These are phyloP conservation scores for Pseudocercospora fijiensis DNA, from an alignment of 2,329 filamentous ascomycete species.

Conservation along the genomic window DNA sequence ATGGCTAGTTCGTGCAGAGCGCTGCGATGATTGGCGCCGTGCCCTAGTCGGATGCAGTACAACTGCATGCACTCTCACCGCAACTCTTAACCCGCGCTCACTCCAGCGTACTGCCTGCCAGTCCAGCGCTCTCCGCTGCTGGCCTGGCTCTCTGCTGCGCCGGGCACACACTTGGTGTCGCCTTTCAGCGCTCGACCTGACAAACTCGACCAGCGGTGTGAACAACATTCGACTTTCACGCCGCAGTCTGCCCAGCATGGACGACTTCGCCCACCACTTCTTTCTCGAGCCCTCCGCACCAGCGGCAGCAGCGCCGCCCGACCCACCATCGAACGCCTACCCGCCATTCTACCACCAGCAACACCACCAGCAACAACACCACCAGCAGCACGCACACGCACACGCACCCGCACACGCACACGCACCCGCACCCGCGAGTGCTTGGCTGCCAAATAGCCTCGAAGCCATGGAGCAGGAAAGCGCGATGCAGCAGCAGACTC, in stretches of 20 bases:
- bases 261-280: conserved; percentile 44
- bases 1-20: conserved; percentile 1
- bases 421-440: conserved; percentile 10
- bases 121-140: no score
- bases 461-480: conserved; percentile 24
- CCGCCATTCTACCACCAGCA: conserved; percentile 28
- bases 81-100: conserved; percentile 6
- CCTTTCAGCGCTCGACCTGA: background rate
- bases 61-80: conserved; percentile 14
- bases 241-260: conserved; percentile 38
- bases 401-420: no score
- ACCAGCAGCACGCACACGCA: conserved; percentile 12
- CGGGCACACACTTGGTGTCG: conserved; percentile 1
- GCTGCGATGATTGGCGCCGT: conserved; percentile 6
- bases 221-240: conserved; percentile 49
- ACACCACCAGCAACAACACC: conserved; percentile 23
- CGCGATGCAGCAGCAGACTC: conserved; percentile 27
- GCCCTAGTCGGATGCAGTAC: conserved; percentile 6
- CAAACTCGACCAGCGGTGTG: conserved; percentile 13
- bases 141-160: conserved; percentile 9
- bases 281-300: conserved; percentile 43
- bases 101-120: conserved; percentile 2
- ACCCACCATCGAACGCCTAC: conserved; percentile 28
- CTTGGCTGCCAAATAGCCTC: conserved; percentile 26
- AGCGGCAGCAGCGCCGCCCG: conserved; percentile 13